A percentile compares a stretch with the other conserved stretches of the same genome.
Conservation (phyloP, 306 rosid genomes). For the Acacia melanoxylon region DNA sequence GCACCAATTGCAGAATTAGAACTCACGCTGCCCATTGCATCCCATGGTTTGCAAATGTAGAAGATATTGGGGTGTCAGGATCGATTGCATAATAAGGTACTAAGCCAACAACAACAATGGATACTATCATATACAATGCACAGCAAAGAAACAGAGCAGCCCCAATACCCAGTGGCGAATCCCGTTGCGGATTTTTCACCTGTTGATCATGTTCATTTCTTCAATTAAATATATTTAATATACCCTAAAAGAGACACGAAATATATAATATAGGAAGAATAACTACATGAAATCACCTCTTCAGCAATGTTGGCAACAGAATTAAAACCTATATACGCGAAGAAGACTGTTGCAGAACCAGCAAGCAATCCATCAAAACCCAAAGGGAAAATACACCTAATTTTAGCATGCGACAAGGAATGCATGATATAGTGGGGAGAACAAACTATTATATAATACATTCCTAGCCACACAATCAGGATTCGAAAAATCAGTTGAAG, state of each 20-base stretch:
- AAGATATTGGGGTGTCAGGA: slow-evolving; percentile 86
- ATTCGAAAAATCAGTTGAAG: no score
- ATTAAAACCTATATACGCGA: slow-evolving; percentile 90
- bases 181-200: slow-evolving; percentile 97
- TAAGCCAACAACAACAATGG: slow-evolving; percentile 81
- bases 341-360: slow-evolving; percentile 94
- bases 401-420: no score
- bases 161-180: slow-evolving; percentile 88
- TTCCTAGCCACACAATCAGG: no score
- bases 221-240: slow-evolving; percentile 4
- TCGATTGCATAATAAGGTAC: slow-evolving; percentile 87
- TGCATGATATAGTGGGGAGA: no score
- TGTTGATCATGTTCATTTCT: slow-evolving; percentile 33
- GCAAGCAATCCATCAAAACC: slow-evolving; percentile 94
- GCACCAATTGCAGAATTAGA: slow-evolving; percentile 11
- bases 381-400: slow-evolving; percentile 88
- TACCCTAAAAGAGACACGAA: background rate
- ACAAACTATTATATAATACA: no score
- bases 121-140: slow-evolving; percentile 83
- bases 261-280: background rate
- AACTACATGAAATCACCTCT: slow-evolving; percentile 47
- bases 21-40: slow-evolving; percentile 98
- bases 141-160: slow-evolving; percentile 76
- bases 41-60: slow-evolving; percentile 85
- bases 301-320: slow-evolving; percentile 90